Evolutionary conservation across 345 rosid species (phyloP), one percentile per base, ranked within the genome.

Genomic region (Crucihimalaya himalaica): DNA sequence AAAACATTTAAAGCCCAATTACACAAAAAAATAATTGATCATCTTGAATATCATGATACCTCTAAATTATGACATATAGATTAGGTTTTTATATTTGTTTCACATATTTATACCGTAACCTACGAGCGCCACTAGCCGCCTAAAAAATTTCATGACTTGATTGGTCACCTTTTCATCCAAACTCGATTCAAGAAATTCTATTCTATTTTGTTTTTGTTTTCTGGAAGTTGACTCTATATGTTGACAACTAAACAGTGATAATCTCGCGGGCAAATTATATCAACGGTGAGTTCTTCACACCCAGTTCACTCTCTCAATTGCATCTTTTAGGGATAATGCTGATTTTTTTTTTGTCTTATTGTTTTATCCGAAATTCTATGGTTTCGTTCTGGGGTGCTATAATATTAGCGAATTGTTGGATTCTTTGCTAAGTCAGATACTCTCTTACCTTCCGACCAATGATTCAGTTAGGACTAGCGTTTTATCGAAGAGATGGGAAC

Each of bases 401-500:
- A 64, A 27, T 32, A 43, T 55, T 40, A 73, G 40, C 31, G 59
- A 18, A 18, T 65, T 73, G 51, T 71, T 66, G 1, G 71, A 66
- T 12, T 16, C 5, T 37, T 39, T 74, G 68, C 3, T 66, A 2
- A n/a, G 54, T 48, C 25, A 74, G 13, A 58, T 74, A 56, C 72
- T 74, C 55, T 67, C 40, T 2, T 14, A 48, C 27, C 72, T 74
- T 18, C 62, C 78, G 1, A 74, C 67, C 5, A 50, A 23, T 11
- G 55, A 27, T 5, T 67, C 73, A 1, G 67, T 60, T 2, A 67
- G 12, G 62, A 67, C 78, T 3, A 66, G 78, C 19, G 46, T 20
- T 28, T 40, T 74, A n/a, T 59, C 68, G 0, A 74, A 5, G 4
- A 66, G 59, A 66, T 74, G 78, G 66, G 34, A 57, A 28, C 20